Percentiles rank a stretch among this genome's conserved stretches.
These are phyloP conservation scores for Podaxis sp. DNA, from an alignment of 768 basidiomycete genomes.

Conservation along the genomic window DNA sequence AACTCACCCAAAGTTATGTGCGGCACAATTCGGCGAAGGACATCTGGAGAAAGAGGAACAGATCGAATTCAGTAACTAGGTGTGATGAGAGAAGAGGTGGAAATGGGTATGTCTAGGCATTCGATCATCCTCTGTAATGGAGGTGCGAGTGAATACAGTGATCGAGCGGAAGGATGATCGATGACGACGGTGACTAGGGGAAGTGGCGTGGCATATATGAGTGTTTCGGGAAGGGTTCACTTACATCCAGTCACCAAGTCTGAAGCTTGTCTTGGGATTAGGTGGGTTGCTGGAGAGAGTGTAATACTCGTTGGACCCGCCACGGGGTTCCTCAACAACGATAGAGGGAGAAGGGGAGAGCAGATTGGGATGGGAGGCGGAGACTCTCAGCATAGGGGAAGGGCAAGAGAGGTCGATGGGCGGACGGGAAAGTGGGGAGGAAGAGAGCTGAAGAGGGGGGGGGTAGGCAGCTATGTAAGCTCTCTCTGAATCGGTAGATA, in stretches of 20 bases:
- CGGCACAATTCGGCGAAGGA: slow-evolving; percentile 64
- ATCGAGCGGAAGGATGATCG: slow-evolving; percentile 23
- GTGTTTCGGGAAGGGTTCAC: slow-evolving; percentile 28
- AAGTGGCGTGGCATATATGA: slow-evolving; percentile 2
- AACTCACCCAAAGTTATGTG: slow-evolving; percentile 85
- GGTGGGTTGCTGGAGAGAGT: slow-evolving; percentile 70
- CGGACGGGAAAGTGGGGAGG: slow-evolving; percentile 23
- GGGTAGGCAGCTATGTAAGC: slow-evolving; percentile 18
- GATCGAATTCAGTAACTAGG: slow-evolving; percentile 18
- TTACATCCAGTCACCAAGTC: slow-evolving; percentile 77
- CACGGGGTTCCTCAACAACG: slow-evolving; percentile 4
- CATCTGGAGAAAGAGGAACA: slow-evolving; percentile 49
- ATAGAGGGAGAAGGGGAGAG: slow-evolving; percentile 12
- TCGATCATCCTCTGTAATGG: slow-evolving; percentile 15
- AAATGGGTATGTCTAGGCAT: slow-evolving; percentile 19
- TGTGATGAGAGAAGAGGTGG: slow-evolving; percentile 18
- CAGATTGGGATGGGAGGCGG: slow-evolving; percentile 31
- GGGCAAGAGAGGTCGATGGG: slow-evolving; percentile 20
- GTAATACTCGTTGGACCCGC: slow-evolving; percentile 34
- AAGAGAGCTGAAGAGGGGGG: slow-evolving; percentile 20
- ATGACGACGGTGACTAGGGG: slow-evolving; percentile 18
- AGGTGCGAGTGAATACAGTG: slow-evolving; percentile 14
- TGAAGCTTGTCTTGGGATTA: slow-evolving; percentile 65
- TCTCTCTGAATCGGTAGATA: slow-evolving; percentile 9
- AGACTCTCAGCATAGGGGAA: slow-evolving; percentile 22